Conservation (phyloP, 805 yeast genomes). For the Cyberlindnera japonica region DNA sequence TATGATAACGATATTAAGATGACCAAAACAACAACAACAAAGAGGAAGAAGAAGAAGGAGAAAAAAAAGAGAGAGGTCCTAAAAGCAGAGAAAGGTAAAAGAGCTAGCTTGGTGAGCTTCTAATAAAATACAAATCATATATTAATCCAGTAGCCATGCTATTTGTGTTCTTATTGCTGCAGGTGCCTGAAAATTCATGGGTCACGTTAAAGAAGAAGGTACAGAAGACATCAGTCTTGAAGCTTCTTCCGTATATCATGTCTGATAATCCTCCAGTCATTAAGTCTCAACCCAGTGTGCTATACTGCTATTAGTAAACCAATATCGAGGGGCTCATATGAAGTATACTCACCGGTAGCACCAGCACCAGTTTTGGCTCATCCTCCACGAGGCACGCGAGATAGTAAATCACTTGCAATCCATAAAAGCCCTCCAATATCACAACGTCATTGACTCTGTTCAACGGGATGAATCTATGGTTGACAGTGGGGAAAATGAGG, state of each 20-base stretch:
- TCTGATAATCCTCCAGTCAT: slow-evolving; percentile 13
- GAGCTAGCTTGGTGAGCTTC: no score
- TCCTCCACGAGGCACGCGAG: slow-evolving; percentile 54
- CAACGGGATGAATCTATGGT: slow-evolving; percentile 49
- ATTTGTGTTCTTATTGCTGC: no score
- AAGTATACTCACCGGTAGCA: slow-evolving; percentile 30
- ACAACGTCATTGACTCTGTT: slow-evolving; percentile 58
- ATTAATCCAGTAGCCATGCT: no score
- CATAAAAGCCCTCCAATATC: slow-evolving; percentile 72
- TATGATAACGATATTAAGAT: not conserved
- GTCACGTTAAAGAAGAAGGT: no score
- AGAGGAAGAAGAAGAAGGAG: no score
- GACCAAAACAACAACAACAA: no score
- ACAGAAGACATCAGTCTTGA: not conserved
- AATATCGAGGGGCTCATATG: no score
- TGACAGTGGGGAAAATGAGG: slow-evolving; percentile 24
- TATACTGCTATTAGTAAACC: no score
- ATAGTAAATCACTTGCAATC: slow-evolving; percentile 62
- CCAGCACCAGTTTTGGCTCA: slow-evolving; percentile 27
- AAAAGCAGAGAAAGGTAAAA: no score
- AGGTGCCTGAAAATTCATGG: no score
- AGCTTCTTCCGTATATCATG: not conserved
- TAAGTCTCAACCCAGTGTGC: slow-evolving; percentile 11
- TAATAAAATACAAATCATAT: no score
- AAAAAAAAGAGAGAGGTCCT: no score